A percentile compares a stretch with the other conserved stretches of the same genome.
These are phyloP conservation scores for Wickerhamiella azymoides DNA, from an alignment of 805 yeast genomes.

Conservation along the genomic window DNA sequence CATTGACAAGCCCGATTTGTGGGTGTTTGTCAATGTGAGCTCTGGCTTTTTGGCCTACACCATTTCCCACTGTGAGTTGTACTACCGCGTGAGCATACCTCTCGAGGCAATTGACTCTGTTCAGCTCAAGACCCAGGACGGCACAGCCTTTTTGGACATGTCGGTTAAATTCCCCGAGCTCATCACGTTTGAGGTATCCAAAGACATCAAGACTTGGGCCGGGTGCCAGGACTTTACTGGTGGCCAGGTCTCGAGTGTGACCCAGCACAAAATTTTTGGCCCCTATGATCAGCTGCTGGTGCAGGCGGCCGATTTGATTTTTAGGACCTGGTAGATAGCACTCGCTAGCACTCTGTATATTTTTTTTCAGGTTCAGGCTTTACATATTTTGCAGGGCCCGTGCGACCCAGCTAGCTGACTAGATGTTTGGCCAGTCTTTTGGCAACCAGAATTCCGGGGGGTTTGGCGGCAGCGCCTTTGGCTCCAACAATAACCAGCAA, in stretches of 20 bases:
- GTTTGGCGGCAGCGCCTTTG: slow-evolving; percentile 10
- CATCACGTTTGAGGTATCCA: neutral
- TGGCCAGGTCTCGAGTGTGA: neutral
- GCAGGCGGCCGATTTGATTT: neutral
- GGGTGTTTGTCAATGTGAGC: neutral
- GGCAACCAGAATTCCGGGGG: neutral
- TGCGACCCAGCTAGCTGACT: too few relatives aligned
- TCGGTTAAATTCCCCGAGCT: neutral
- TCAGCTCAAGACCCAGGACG: neutral
- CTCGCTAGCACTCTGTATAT: too few relatives aligned
- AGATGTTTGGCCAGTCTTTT: slow-evolving; percentile 11
- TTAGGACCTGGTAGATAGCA: neutral
- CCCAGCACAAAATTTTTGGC: slow-evolving; percentile 1
- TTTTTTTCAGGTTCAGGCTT: too few relatives aligned
- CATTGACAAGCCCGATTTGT: neutral
- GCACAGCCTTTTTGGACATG: neutral
- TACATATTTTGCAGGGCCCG: too few relatives aligned
- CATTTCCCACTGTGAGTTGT: neutral
- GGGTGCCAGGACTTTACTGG: slow-evolving; percentile 6
- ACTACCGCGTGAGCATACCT: neutral
- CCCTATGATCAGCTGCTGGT: neutral
- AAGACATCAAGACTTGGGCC: neutral
- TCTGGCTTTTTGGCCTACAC: neutral
- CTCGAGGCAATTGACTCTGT: neutral
- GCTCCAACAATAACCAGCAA: slow-evolving; percentile 7